A percentile compares a stretch with the other conserved stretches of the same genome.
phyloP scores from a whole-genome alignment of 306 rosid species.

The Cucumis cinereus region DNA sequence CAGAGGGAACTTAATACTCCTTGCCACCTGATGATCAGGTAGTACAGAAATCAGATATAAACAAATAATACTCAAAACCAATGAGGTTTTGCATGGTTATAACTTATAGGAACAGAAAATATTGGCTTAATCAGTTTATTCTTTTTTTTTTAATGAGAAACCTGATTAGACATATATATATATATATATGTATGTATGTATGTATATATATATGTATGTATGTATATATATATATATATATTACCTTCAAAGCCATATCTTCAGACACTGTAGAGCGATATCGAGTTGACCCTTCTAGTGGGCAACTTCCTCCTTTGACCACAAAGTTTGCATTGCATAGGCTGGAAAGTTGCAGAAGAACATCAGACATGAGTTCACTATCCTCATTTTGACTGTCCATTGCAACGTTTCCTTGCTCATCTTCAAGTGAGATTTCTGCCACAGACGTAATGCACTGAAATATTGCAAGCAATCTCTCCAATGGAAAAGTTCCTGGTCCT shows the following conservation, averaged over 20 bases:
- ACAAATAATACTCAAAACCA: background rate
- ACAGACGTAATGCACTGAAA: conserved; percentile 78
- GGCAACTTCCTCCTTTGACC: conserved; percentile 74
- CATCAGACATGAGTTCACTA: conserved; percentile 60
- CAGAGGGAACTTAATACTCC: conserved; percentile 83
- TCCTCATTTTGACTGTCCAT: conserved; percentile 30
- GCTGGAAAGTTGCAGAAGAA: conserved; percentile 74
- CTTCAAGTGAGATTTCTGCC: conserved; percentile 40
- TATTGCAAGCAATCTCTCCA: conserved; percentile 89
- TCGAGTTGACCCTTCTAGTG: conserved; percentile 74
- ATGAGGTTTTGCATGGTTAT: background rate
- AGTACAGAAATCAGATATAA: background rate
- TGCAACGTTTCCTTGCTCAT: conserved; percentile 29
- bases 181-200: background rate
- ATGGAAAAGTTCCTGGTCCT: conserved; percentile 93
- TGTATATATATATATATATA: background rate
- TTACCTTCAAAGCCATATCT: conserved; percentile 69
- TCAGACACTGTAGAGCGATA: conserved; percentile 68
- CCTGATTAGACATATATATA: background rate
- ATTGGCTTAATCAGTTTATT: background rate
- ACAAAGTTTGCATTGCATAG: conserved; percentile 84
- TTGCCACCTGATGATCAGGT: conserved; percentile 59
- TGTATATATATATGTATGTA: too few species aligned
- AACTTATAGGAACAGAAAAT: background rate
- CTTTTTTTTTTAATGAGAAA: background rate